Conservation (phyloP, 257 asterid genomes). For the Knoxia roxburghii region DNA sequence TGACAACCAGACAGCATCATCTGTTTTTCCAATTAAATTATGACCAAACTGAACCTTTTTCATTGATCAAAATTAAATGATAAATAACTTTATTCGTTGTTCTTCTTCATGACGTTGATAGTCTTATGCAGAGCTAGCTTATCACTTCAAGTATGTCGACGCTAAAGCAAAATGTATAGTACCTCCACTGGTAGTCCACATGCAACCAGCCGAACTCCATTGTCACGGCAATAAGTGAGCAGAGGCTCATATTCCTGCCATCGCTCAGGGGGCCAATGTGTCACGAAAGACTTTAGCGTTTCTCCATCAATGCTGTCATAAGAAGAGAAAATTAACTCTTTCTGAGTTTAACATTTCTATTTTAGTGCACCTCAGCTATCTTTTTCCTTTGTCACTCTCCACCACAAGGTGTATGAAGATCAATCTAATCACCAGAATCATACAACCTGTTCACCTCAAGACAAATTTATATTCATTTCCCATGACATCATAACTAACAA, state of each 20-base stretch:
- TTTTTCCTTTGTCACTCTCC: neutral
- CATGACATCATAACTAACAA: neutral
- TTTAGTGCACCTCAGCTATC: neutral
- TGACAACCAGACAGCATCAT: neutral
- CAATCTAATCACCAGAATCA: neutral
- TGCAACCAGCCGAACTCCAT: conserved; percentile 67
- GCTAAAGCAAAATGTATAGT: conserved; percentile 15
- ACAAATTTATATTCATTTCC: neutral
- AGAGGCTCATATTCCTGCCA: conserved; percentile 95
- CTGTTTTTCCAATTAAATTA: neutral
- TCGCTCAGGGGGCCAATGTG: conserved; percentile 69
- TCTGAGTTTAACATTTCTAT: too few relatives aligned
- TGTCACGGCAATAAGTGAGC: conserved; percentile 63
- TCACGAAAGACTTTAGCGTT: conserved; percentile 54
- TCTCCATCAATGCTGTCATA: conserved; percentile 72
- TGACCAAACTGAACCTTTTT: neutral
- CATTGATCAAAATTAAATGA: neutral
- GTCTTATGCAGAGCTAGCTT: neutral
- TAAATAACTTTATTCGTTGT: neutral
- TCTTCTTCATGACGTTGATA: neutral
- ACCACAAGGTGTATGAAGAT: neutral
- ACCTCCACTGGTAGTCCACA: conserved; percentile 94
- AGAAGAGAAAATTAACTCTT: neutral
- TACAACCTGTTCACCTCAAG: neutral
- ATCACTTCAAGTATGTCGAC: neutral